Evolutionary conservation across 345 rosid species (phyloP), one percentile per base, ranked within the genome.

Genomic region (Eucalyptus cloeziana): DNA sequence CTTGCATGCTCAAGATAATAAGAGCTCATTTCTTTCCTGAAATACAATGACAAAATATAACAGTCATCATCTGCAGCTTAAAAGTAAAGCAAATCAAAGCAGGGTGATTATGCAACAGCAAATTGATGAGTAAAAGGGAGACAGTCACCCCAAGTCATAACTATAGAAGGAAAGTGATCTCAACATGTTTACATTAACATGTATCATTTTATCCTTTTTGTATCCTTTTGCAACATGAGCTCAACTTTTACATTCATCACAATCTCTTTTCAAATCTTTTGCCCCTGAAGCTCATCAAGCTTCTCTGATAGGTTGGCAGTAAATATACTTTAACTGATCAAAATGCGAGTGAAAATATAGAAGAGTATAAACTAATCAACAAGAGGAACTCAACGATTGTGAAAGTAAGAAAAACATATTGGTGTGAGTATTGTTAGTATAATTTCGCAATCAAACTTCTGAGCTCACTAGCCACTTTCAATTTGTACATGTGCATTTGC

Each of bases 21-120:
- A 71, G 99, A 94, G 90, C 99, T 96, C 99, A 97, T 97, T 92
- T 97, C 99, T 95, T 96, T 97, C 95, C 99, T 97, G 95, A 88
- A 92, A 93, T 54, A 93, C 89, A 60, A 62, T 43, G 47, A 64
- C 31, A 62, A 71, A 31, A 50, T 49, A 80, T 87, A 88, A 50
- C 14, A 86, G 87, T 52, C 87, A 31, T 31, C 87, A 21, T 54
- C 54, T 13, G 60, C 43, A 50, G 54, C 45, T 49, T 50, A 33
- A 51, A 86, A 51, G 54, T 49, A 86, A 31, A 86, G 60, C 45
- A 47, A 86, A 86, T 86, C 87, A 86, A 50, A 47, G 60, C 40
- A 86, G 60, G 87, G 47, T 40, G 81, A 71, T 71, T 71, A 71
- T 40, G 83, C 47, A 76, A 76, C 83, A 40, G 47, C 83, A 76